Evolutionary conservation across 2,329 filamentous ascomycete genomes (phyloP), one percentile per base, ranked within the genome.

Genomic region (Onygena corvina): DNA sequence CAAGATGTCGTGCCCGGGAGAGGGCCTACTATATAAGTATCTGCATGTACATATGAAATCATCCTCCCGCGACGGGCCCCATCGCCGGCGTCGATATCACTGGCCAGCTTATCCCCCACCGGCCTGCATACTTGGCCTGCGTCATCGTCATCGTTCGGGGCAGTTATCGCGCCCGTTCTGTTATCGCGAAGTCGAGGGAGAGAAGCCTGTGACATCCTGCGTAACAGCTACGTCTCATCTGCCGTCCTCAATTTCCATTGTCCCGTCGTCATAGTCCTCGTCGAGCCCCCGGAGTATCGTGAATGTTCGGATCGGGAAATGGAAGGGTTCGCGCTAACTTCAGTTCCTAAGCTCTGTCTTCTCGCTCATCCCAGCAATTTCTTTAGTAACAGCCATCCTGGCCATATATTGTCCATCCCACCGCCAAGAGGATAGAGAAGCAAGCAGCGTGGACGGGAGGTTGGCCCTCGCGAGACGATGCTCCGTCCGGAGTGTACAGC

Each of bases 21-120:
- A n/a, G 21, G 16, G 21, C 18, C 38, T n/a, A n/a, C n/a, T 27
- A 25, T 42, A 42, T 42, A 42, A 42, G 38, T 42, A 42, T 38
- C 8, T 23, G 11, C 21, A 21, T 21, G 11, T 42, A 12, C 21
- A n/a, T 21, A 42, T 42, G 38, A 42, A 42, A 42, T 42, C 38
- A 42, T 42, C 21, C n/a, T 42, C 38, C 38, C 38, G 38, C 38
- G 16, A 42, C 38, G 38, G 18, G 21, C 38, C 38, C 38, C n/a
- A 14, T 20, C 25, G 18, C 21, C 7, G 38, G 12, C n/a, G n/a
- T 20, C 38, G 23, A 27, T 42, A 23, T 42, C 12, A 42, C 38
- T 42, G 38, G 38, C 38, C 16, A 12, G 9, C 38, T 21, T 42
- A n/a, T 23, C 16, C 38, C 14, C 38, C 38, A 42, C 38, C 27